These are phyloP conservation scores for Saitozyma sp. DNA, from an alignment of 768 basidiomycete genomes.

Conservation along the genomic window DNA sequence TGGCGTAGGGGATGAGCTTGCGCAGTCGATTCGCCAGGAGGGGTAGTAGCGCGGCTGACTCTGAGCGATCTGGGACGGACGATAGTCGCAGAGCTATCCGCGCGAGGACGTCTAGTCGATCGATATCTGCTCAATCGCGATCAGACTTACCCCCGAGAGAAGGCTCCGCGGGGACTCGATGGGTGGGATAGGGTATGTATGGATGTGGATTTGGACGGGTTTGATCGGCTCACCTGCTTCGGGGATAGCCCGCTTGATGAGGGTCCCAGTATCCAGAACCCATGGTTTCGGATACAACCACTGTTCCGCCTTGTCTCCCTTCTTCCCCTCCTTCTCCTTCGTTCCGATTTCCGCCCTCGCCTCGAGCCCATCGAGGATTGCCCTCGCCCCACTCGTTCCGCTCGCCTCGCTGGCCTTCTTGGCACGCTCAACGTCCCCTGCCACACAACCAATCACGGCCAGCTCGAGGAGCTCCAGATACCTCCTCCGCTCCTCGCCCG, in stretches of 20 bases:
- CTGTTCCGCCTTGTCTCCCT: background rate
- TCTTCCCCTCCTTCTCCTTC: background rate
- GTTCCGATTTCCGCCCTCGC: too few relatives aligned
- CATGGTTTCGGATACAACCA: too few relatives aligned
- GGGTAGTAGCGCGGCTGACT: constrained; percentile 4
- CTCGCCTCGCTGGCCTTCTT: background rate
- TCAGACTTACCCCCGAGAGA: background rate
- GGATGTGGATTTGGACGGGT: background rate
- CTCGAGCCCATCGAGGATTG: too few relatives aligned
- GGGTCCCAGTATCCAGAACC: background rate
- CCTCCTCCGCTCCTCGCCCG: constrained; percentile 19
- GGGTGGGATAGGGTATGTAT: background rate
- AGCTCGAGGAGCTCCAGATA: constrained; percentile 53
- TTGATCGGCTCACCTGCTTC: background rate
- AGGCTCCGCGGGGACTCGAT: background rate
- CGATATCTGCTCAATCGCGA: background rate
- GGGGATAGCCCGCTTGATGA: background rate
- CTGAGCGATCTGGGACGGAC: background rate
- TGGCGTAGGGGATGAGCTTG: background rate
- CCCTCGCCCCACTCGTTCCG: too few relatives aligned
- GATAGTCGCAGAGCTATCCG: background rate
- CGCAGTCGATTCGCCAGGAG: constrained; percentile 1
- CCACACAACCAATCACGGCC: constrained; percentile 31
- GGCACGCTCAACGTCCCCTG: background rate
- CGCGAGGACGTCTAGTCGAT: background rate